Evolutionary conservation across 78 protist genomes (phyloP).

Genomic region (Dictyostelium citrinum): DNA sequence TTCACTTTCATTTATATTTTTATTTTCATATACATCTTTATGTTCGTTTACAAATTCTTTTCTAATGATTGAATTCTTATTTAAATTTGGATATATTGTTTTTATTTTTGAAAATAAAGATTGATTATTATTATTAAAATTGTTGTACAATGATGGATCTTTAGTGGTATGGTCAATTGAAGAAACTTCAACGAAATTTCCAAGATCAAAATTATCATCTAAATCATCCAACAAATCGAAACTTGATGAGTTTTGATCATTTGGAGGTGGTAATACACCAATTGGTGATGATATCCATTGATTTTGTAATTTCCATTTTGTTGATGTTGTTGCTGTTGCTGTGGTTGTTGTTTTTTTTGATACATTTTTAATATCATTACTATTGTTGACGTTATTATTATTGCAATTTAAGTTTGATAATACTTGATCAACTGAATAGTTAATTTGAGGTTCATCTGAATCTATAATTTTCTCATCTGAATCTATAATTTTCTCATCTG

Average conservation of each 20-base stretch:
- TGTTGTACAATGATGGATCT: neutral
- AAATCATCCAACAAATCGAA: neutral
- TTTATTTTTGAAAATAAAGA: neutral
- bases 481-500: neutral
- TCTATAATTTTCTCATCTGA: neutral
- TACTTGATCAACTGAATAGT: neutral
- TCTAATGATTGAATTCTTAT: neutral
- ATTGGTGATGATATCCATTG: slow-evolving; percentile 58
- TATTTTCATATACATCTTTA: neutral
- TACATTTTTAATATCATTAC: neutral
- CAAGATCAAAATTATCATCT: slow-evolving; percentile 3
- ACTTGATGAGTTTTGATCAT: neutral
- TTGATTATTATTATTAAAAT: neutral
- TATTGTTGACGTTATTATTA: neutral
- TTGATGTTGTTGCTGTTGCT: neutral
- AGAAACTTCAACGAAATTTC: slow-evolving; percentile 4
- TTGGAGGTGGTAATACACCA: slow-evolving; percentile 37
- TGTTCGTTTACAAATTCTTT: neutral
- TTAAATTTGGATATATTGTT: neutral
- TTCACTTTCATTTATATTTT: neutral
- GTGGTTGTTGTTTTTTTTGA: neutral
- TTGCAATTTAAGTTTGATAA: neutral
- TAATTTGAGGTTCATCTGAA: neutral
- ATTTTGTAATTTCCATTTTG: slow-evolving; percentile 1
- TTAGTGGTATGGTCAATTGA: neutral